Evolutionary conservation across 1,284 basidiomycete genomes (phyloP), one percentile per base, ranked within the genome.

Genomic region (Boletellus deceptivus): DNA sequence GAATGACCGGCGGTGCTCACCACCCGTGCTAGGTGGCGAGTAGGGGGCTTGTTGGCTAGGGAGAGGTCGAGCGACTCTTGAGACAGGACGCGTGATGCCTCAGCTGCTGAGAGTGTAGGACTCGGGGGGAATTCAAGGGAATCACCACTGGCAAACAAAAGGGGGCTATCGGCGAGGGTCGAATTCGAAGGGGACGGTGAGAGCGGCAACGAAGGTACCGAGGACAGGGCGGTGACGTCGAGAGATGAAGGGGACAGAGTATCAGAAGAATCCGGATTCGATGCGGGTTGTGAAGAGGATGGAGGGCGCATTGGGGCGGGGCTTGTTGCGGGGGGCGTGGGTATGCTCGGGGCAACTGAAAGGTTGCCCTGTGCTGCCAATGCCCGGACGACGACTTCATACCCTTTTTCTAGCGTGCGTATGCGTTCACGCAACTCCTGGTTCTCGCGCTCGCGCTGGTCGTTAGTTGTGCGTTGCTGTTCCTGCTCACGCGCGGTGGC

Each of bases 1-100:
- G 76, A 66, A 61, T 55, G 71, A 67, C 69, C 72, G 69, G 73
- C 77, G 75, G 78, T 79, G 82, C 76, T 83, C 89, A 80, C 89
- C 89, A 91, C 85, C 89, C 89, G 88, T 91, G 89, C 89, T 86
- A 87, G 84, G 84, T 91, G 89, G 89, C 89, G 82, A 91, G 89
- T 86, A 82, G 86, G 73, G 68, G 84, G 77, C 68, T 70, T 63
- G 52, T 60, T 68, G 61, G 60, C 53, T 59, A 56, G 55, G 39
- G 64, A 64, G 35, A 65, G 58, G 54, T 67, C 58, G 39, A 67
- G 49, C 43, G 54, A 50, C 22, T 56, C 49, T 48, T 53, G 47
- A 27, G 58, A 48, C 18, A 52, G 33, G 24, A 54, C 43, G 51
- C 60, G 58, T 52, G 57, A 63, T 34, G 52, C 16, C 18, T 70